Percentiles rank a stretch among this genome's conserved stretches.
Evolutionary conservation across 1,139 yeast species (phyloP).

Genomic region (Yamadazyma pseudoaaseri): DNA sequence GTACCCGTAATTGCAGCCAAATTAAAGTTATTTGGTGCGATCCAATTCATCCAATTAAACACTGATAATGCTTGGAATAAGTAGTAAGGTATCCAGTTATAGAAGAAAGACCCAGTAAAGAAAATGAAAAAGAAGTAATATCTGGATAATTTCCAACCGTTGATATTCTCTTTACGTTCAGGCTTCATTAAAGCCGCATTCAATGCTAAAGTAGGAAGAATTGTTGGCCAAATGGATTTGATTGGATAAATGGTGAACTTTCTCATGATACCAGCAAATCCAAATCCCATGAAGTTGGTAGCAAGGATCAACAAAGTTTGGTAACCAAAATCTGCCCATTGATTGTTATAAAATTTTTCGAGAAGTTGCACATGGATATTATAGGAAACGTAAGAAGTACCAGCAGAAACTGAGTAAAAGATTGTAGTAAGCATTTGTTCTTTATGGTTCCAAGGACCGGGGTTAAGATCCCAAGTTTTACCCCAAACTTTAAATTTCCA

Average conservation of each 20-base stretch:
- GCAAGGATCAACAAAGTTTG: conserved; percentile 37
- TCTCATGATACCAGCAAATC: conserved; percentile 44
- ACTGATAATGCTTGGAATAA: conserved; percentile 36
- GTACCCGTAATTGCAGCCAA: conserved; percentile 38
- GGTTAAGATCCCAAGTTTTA: conserved; percentile 28
- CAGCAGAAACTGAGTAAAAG: conserved; percentile 42
- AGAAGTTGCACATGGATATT: conserved; percentile 45
- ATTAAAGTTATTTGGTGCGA: conserved; percentile 37
- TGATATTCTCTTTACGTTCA: conserved; percentile 25
- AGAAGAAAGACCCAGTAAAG: conserved; percentile 29
- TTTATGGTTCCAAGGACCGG: conserved; percentile 57
- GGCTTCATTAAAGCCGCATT: conserved; percentile 40
- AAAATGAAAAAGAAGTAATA: conserved; percentile 35
- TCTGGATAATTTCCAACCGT: conserved; percentile 42
- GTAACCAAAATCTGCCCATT: conserved; percentile 41
- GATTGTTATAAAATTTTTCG: conserved; percentile 37
- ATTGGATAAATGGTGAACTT: conserved; percentile 42
- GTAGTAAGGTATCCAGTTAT: conserved; percentile 42
- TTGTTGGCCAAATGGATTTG: conserved; percentile 45
- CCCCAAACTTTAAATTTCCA: conserved; percentile 30
- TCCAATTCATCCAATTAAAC: conserved; percentile 49
- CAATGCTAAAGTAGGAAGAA: conserved; percentile 42
- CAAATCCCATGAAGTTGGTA: conserved; percentile 45
- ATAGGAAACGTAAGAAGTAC: conserved; percentile 40
- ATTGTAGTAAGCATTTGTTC: conserved; percentile 59